These are phyloP conservation scores for Mangifera indica DNA, from an alignment of 345 rosid species.

Conservation along the genomic window DNA sequence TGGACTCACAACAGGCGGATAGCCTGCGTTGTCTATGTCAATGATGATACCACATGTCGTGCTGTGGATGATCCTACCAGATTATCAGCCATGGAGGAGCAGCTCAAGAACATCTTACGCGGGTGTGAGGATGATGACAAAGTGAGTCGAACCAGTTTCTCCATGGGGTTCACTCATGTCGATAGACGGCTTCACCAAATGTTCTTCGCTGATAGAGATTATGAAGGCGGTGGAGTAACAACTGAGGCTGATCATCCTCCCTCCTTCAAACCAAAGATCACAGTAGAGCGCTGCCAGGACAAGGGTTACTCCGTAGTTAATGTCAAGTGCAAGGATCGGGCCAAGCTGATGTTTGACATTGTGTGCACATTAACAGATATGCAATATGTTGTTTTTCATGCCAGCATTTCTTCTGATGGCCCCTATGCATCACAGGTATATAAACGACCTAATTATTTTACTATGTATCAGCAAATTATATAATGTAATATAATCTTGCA, in stretches of 20 bases:
- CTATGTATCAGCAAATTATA: neutral
- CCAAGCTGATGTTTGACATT: constrained; percentile 86
- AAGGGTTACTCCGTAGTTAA: constrained; percentile 80
- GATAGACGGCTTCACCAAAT: constrained; percentile 93
- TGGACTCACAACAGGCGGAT: constrained; percentile 90
- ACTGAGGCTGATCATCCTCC: constrained; percentile 41
- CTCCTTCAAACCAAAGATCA: constrained; percentile 49
- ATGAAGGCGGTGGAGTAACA: constrained; percentile 52
- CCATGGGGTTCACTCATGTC: constrained; percentile 82
- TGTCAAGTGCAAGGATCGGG: constrained; percentile 76
- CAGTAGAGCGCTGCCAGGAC: constrained; percentile 68
- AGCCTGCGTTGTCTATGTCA: constrained; percentile 83
- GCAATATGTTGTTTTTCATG: constrained; percentile 96
- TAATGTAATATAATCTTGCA: constrained; percentile 13
- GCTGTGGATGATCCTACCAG: constrained; percentile 65
- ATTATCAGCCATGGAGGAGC: constrained; percentile 69
- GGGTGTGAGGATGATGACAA: constrained; percentile 68
- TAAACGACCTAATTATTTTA: neutral
- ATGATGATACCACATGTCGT: constrained; percentile 50
- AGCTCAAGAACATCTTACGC: constrained; percentile 67
- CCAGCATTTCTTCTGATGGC: constrained; percentile 68
- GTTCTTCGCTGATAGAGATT: constrained; percentile 92
- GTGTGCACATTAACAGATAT: constrained; percentile 96
- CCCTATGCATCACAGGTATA: constrained; percentile 71
- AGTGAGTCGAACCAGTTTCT: constrained; percentile 62